Evolutionary conservation across 345 rosid species (phyloP), one percentile per base, ranked within the genome.

Genomic region (Populus davidiana): DNA sequence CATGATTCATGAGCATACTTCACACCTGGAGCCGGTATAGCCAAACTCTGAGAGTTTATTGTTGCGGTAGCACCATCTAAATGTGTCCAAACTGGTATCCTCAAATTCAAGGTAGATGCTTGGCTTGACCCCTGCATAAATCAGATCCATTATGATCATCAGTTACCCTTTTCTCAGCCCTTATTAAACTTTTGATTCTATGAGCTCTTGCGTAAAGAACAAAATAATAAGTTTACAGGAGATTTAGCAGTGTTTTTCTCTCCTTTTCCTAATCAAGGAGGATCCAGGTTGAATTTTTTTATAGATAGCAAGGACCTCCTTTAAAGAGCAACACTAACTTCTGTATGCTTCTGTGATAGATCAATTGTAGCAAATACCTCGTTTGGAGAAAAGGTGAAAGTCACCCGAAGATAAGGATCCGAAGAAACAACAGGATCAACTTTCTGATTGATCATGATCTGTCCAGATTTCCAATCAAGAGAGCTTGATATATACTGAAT

Each of bases 401-500:
- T 82, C 77, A 90, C 90, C 21, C 74, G 87, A 74, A 91, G 86
- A 83, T 71, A 84, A 3, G 94, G 93, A 85, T 92, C 91, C 81
- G 84, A 88, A 0, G 99, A 90, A 67, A 85, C 87, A 77, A 88
- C 84, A 6, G 93, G 90, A 73, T 86, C 89, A 67, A 91, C 97
- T 79, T 83, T 86, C 88, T 89, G 97, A 81, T 83, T 80, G 29
- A 95, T 43, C 44, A 50, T 43, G 73, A 88, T 49, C 68, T 89
- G 85, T 77, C 91, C 89, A 43, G 88, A 80, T 82, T 86, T 83
- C 99, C 99, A 95, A 25, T 90, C 80, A 14, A 92, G 80, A 44
- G 89, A 82, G 83, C 96, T 95, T 73, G 99, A 88, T 84, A 92
- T 85, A 50, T 88, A 92, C 74, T 96, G 99, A 31, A 83, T 91